phyloP scores from a whole-genome alignment of 2,329 filamentous ascomycete species.

The Colletotrichum cereale region DNA sequence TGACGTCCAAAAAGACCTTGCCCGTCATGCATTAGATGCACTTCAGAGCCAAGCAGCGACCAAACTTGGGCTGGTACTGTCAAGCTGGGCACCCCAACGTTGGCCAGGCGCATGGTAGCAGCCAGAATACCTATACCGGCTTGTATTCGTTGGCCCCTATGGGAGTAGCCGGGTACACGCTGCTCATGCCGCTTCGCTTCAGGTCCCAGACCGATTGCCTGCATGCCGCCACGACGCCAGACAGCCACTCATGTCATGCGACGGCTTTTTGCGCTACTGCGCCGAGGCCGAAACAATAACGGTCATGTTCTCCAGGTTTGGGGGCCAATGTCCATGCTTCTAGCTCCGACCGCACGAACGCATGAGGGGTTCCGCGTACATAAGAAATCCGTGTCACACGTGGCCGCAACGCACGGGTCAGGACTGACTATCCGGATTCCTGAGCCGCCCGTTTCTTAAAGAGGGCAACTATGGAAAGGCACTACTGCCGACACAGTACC shows the following conservation, averaged over 20 bases:
- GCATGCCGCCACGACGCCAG: conserved; percentile 30
- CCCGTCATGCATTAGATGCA: conserved; percentile 13
- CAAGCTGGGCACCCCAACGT: conserved; percentile 13
- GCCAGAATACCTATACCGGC: conserved; percentile 15
- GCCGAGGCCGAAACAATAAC: conserved; percentile 35
- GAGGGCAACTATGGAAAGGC: conserved; percentile 1
- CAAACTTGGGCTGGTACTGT: neutral
- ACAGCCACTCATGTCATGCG: conserved; percentile 20
- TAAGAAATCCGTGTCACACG: conserved; percentile 16
- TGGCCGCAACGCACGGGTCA: conserved; percentile 24
- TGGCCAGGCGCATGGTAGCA: conserved; percentile 16
- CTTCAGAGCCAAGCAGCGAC: conserved; percentile 26
- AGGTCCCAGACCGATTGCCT: conserved; percentile 22
- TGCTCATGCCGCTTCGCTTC: conserved; percentile 31
- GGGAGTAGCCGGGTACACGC: conserved; percentile 24
- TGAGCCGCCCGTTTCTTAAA: conserved; percentile 7
- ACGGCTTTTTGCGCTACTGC: conserved; percentile 28
- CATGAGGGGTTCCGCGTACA: conserved; percentile 18
- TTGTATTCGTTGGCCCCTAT: neutral
- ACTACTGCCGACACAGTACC: neutral
- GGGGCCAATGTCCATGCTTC: conserved; percentile 30
- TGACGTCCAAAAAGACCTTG: conserved; percentile 11
- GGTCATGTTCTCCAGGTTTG: conserved; percentile 35
- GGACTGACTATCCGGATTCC: conserved; percentile 1
- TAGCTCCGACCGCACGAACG: conserved; percentile 12